phyloP scores from a whole-genome alignment of 768 basidiomycete genomes.

The Leccinum longicurvipes region DNA sequence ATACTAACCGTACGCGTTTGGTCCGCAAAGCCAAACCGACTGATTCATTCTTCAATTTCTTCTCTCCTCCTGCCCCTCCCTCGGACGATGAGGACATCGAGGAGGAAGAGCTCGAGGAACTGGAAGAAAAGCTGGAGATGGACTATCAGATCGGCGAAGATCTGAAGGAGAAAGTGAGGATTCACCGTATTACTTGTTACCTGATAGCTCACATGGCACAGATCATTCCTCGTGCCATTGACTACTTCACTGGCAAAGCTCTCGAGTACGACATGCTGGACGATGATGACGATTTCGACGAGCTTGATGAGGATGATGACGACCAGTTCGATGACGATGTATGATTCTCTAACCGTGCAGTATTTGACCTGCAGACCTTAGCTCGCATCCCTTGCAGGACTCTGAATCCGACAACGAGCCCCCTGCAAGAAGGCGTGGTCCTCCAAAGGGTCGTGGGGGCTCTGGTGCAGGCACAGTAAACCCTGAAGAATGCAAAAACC shows the following conservation, averaged over 20 bases:
- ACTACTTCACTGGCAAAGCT: slow-evolving; percentile 97
- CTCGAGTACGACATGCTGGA: slow-evolving; percentile 71
- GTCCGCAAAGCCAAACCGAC: slow-evolving; percentile 85
- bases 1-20: slow-evolving; percentile 79
- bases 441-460: slow-evolving; percentile 54
- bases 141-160: slow-evolving; percentile 99
- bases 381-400: slow-evolving; percentile 41
- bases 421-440: slow-evolving; percentile 55
- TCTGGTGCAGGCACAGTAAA: slow-evolving; percentile 40
- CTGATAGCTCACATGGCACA: slow-evolving; percentile 28
- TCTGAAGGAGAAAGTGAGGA: slow-evolving; percentile 87
- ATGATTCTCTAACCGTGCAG: slow-evolving; percentile 23
- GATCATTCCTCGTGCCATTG: slow-evolving; percentile 93
- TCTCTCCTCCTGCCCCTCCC: slow-evolving; percentile 76
- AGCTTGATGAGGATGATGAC: slow-evolving; percentile 48
- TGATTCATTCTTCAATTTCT: slow-evolving; percentile 99
- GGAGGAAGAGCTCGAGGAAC: slow-evolving; percentile 81
- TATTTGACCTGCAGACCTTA: slow-evolving; percentile 16
- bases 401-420: slow-evolving; percentile 67
- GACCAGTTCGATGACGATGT: slow-evolving; percentile 62
- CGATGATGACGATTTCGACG: slow-evolving; percentile 59
- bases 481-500: slow-evolving; percentile 90
- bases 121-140: slow-evolving; percentile 91
- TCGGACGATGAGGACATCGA: slow-evolving; percentile 71
- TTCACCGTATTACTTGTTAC: background rate